These are phyloP conservation scores for Neonectria punicea DNA, from an alignment of 2,329 filamentous ascomycete species.

Conservation along the genomic window DNA sequence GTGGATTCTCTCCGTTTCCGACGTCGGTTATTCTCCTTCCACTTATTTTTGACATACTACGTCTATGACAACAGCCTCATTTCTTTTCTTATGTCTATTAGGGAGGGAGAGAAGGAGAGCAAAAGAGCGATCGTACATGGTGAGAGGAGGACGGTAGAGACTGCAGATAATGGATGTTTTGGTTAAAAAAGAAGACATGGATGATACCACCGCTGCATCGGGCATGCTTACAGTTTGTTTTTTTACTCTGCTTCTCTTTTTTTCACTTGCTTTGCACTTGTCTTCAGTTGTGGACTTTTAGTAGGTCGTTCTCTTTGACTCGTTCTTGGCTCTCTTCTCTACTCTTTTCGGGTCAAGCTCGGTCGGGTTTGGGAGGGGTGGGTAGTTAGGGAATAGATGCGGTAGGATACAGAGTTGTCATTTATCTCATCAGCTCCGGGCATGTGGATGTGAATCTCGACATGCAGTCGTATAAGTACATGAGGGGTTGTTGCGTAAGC, in stretches of 20 bases:
- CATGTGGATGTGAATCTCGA: constrained; percentile 9
- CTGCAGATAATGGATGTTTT: constrained; percentile 44
- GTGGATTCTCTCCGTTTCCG: constrained; percentile 24
- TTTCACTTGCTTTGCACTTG: constrained; percentile 30
- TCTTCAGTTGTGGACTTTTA: constrained; percentile 16
- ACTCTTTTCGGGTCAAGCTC: constrained; percentile 32
- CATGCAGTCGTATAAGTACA: constrained; percentile 11
- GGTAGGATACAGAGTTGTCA: constrained; percentile 41
- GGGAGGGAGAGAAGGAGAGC: constrained; percentile 18
- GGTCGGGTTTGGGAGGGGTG: constrained; percentile 29
- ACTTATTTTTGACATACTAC: constrained; percentile 37
- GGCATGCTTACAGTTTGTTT: constrained; percentile 48
- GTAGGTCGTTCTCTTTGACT: constrained; percentile 24
- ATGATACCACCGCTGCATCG: constrained; percentile 56
- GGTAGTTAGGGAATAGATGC: constrained; percentile 37
- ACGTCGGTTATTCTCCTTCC: constrained; percentile 34
- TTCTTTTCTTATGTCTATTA: constrained; percentile 35
- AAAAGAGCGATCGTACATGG: background rate
- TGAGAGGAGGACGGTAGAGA: constrained; percentile 21
- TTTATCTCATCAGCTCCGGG: constrained; percentile 12
- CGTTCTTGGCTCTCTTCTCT: constrained; percentile 32
- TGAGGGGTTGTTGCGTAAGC: constrained; percentile 16
- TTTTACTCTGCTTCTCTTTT: constrained; percentile 30
- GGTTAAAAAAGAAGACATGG: constrained; percentile 48
- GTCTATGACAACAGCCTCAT: constrained; percentile 36